Base-by-base conservation (phyloP, 1,284 basidiomycete genomes). In the Phaffia rhodozyma region DNA sequence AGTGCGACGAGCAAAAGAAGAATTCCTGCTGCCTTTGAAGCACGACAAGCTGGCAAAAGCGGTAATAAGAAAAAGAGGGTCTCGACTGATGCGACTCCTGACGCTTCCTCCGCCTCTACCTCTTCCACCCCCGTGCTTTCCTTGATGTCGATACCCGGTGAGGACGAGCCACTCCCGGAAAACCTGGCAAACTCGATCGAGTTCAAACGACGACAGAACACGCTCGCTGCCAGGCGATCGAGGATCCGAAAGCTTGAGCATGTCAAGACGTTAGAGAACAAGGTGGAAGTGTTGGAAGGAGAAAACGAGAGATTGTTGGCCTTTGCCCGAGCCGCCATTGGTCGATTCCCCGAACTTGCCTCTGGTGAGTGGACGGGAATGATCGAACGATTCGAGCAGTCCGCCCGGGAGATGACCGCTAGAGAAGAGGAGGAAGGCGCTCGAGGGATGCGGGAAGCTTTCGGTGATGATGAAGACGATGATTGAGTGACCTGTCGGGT, bases 211-310 rank as follows among this genome's bases (percentile, higher is more conserved):
- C 79, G 85, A 3, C 84, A 86, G 73, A 90, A 90, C 73, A 89
- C 87, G 1, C 73, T 90, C 18, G 88, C 87, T 0, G 87, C 87
- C 50, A 79, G 87, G 9, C 81, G 85, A 62, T 84, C 82, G 68
- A 79, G 87, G 7, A 83, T 84, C 80, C 80, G 88, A 52, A 90
- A 89, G 79, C 76, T 87, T 30, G 83, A 86, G 77, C 81, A 87
- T 68, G 81, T 86, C 70, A 79, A 80, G 66, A 77, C 80, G 69
- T 74, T 89, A 60, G 83, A 87, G 78, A 73, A 77, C 13, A 73
- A 71, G 48, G 71, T 84, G 38, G 80, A 81, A 5, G 34, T 38
- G 21, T 25, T 65, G 25, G 21, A 29, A 11, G 54, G 30, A 25
- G 63, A 65, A 23, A 50, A 48, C 55, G 59, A 55, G 5, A 13